These are phyloP conservation scores for Cornus suecica DNA, from an alignment of 148 eudicot species.

Conservation along the genomic window DNA sequence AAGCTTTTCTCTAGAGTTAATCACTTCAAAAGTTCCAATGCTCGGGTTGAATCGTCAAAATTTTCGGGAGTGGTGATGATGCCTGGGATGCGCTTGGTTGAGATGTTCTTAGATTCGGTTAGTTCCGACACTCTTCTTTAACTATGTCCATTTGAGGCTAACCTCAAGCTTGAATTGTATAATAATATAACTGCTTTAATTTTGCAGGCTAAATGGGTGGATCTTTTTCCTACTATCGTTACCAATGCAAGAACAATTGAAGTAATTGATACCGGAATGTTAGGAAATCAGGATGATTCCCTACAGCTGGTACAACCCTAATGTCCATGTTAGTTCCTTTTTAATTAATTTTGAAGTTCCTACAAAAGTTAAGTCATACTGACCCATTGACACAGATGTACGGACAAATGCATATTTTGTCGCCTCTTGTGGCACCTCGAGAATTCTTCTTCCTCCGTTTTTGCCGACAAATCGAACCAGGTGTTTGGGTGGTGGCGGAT, in stretches of 20 bases:
- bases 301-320: conserved; percentile 40
- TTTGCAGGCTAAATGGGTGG: conserved; percentile 53
- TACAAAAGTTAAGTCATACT: neutral
- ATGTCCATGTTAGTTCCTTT: neutral
- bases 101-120: conserved; percentile 46
- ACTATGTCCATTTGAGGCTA: neutral
- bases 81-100: conserved; percentile 32
- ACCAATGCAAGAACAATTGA: conserved; percentile 37
- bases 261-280: conserved; percentile 33
- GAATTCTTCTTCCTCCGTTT: conserved; percentile 43
- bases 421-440: conserved; percentile 44
- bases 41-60: conserved; percentile 49
- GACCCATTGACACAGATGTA: conserved; percentile 38
- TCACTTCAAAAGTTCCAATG: conserved; percentile 13
- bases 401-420: conserved; percentile 41
- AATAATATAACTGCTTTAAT: conserved; percentile 1
- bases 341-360: too few relatives aligned
- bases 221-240: conserved; percentile 47
- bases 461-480: conserved; percentile 35
- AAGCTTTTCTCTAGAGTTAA: conserved; percentile 18
- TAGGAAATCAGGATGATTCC: conserved; percentile 26
- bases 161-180: neutral
- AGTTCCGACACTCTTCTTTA: neutral
- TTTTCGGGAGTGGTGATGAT: conserved; percentile 35
- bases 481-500: conserved; percentile 42